These are phyloP conservation scores for Zymoseptoria tritici DNA, from an alignment of 2,329 filamentous ascomycete species.

Conservation along the genomic window DNA sequence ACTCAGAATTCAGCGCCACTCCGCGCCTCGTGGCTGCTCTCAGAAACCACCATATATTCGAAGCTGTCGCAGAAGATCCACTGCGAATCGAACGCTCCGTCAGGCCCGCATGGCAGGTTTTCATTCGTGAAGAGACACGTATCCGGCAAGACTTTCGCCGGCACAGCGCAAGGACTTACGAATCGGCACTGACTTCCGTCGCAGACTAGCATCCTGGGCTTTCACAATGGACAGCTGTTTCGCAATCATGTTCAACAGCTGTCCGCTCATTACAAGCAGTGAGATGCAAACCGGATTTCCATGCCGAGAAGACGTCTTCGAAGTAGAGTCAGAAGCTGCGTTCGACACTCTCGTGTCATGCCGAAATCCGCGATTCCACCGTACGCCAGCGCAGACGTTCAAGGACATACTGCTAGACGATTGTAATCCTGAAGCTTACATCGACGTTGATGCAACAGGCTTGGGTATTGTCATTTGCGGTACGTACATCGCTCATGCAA, in stretches of 20 bases:
- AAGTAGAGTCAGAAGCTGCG: not conserved
- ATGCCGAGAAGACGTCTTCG: not conserved
- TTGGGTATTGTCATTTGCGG: not conserved
- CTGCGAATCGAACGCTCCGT: not conserved
- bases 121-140: not conserved
- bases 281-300: not conserved
- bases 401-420: not conserved
- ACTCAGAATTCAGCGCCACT: not conserved
- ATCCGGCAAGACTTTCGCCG: not conserved
- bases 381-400: not conserved
- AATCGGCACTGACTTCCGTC: not conserved
- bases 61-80: not conserved
- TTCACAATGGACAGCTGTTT: not conserved
- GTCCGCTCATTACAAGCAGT: not conserved
- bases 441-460: not conserved
- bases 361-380: too few relatives aligned
- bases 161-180: not conserved
- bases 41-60: not conserved
- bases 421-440: not conserved
- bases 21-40: not conserved
- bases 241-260: not conserved
- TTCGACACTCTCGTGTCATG: not conserved
- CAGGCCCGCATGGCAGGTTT: not conserved
- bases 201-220: not conserved
- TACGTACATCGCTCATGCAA: not conserved